These are phyloP conservation scores for Albizia julibrissin DNA, from an alignment of 306 rosid genomes.

Conservation along the genomic window DNA sequence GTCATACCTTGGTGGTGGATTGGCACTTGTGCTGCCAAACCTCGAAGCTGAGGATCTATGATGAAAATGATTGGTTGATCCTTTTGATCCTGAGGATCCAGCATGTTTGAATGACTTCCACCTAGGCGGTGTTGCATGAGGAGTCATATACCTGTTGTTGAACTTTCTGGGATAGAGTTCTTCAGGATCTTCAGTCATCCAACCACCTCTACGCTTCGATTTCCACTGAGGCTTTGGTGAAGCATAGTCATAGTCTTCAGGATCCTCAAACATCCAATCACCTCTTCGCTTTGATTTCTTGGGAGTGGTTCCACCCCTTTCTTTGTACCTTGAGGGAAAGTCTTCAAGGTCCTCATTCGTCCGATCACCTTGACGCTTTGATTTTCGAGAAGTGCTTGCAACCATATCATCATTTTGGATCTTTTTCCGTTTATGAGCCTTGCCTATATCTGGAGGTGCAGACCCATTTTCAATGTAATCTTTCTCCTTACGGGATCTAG, in stretches of 20 bases:
- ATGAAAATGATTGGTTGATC: slow-evolving; percentile 33
- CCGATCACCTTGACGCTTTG: slow-evolving; percentile 49
- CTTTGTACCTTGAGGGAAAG: slow-evolving; percentile 33
- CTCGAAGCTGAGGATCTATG: slow-evolving; percentile 56
- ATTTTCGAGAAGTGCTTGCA: slow-evolving; percentile 29
- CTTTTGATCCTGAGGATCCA: slow-evolving; percentile 46
- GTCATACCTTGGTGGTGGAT: slow-evolving; percentile 36
- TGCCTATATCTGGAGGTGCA: slow-evolving; percentile 55
- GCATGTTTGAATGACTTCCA: slow-evolving; percentile 47
- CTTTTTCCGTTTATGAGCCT: slow-evolving; percentile 51
- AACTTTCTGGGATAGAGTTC: slow-evolving; percentile 47
- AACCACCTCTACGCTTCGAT: slow-evolving; percentile 47
- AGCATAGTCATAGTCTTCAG: slow-evolving; percentile 56
- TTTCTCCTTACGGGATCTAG: slow-evolving; percentile 47
- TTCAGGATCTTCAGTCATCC: slow-evolving; percentile 45
- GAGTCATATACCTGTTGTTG: slow-evolving; percentile 44
- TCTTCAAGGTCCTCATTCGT: slow-evolving; percentile 43
- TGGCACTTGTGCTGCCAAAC: slow-evolving; percentile 49
- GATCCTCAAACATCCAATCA: slow-evolving; percentile 48
- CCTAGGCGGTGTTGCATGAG: slow-evolving; percentile 47
- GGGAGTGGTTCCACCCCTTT: slow-evolving; percentile 19
- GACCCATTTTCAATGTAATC: slow-evolving; percentile 51
- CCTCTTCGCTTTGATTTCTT: slow-evolving; percentile 44
- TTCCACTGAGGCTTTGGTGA: slow-evolving; percentile 31
- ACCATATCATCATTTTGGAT: not conserved